These are phyloP conservation scores for Boletus vermiculosoides DNA, from an alignment of 768 basidiomycete genomes.

Conservation along the genomic window DNA sequence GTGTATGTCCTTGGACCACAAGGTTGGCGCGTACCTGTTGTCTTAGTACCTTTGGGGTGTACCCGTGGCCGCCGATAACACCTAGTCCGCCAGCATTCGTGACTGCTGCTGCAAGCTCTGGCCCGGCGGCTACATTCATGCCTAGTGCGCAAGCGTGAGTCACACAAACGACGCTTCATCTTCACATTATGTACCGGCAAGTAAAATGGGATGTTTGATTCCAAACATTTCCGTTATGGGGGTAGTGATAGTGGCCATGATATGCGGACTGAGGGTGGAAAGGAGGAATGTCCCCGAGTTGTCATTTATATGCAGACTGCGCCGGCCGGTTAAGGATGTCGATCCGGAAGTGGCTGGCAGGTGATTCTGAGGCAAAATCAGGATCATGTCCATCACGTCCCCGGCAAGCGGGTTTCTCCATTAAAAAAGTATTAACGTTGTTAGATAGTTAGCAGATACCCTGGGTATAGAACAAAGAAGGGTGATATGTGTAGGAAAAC, in stretches of 20 bases:
- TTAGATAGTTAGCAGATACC: slow-evolving; percentile 21
- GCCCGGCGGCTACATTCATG: slow-evolving; percentile 67
- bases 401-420: not conserved
- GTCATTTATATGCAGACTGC: slow-evolving; percentile 10
- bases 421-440: not conserved
- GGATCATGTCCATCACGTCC: not conserved
- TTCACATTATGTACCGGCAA: slow-evolving; percentile 55
- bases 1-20: not conserved
- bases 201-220: slow-evolving; percentile 84
- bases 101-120: slow-evolving; percentile 90
- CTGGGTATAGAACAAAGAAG: slow-evolving; percentile 30
- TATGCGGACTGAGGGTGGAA: not conserved
- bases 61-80: slow-evolving; percentile 88
- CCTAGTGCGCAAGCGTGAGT: slow-evolving; percentile 34
- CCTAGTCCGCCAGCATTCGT: slow-evolving; percentile 93
- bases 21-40: slow-evolving; percentile 55
- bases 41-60: slow-evolving; percentile 77
- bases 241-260: slow-evolving; percentile 63
- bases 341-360: not conserved
- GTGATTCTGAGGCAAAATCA: not conserved
- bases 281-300: not conserved
- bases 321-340: not conserved
- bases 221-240: slow-evolving; percentile 88
- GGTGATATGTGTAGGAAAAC: slow-evolving; percentile 22
- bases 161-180: slow-evolving; percentile 32